Percentiles rank a stretch among this genome's conserved stretches.
phyloP scores from a whole-genome alignment of 176 grass and related monocot species.

The Otatea glauca region DNA sequence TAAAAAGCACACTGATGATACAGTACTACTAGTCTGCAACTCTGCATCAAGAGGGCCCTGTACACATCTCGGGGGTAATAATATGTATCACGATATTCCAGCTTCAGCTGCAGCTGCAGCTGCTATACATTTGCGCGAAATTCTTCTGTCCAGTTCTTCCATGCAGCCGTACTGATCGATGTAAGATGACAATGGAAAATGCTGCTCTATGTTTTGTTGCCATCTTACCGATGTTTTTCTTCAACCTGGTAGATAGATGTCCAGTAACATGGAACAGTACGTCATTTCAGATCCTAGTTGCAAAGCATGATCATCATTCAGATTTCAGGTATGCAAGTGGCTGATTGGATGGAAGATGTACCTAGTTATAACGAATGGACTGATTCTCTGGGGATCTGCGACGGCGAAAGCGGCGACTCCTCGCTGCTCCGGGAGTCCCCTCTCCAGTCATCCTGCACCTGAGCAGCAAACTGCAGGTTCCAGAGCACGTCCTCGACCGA shows the following conservation, averaged over 20 bases:
- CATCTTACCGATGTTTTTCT: neutral
- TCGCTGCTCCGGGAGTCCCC: constrained; percentile 63
- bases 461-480: constrained; percentile 91
- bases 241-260: constrained; percentile 8
- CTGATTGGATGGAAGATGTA: neutral
- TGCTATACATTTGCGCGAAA: constrained; percentile 38
- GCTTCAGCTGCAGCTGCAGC: constrained; percentile 35
- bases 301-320: neutral
- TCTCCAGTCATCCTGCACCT: constrained; percentile 84
- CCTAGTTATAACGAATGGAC: neutral
- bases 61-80: constrained; percentile 30
- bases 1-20: neutral
- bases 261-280: neutral
- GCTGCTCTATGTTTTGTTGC: neutral
- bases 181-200: neutral
- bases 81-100: constrained; percentile 1
- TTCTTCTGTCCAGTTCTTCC: neutral
- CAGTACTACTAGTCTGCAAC: neutral
- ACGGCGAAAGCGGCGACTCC: constrained; percentile 58
- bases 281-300: neutral
- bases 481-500: constrained; percentile 92
- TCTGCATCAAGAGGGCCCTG: constrained; percentile 1
- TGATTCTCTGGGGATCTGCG: constrained; percentile 43
- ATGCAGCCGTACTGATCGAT: neutral
- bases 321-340: neutral